Evolutionary conservation across 2,329 filamentous ascomycete genomes (phyloP).

Genomic region (Furcasterigmium furcatum): DNA sequence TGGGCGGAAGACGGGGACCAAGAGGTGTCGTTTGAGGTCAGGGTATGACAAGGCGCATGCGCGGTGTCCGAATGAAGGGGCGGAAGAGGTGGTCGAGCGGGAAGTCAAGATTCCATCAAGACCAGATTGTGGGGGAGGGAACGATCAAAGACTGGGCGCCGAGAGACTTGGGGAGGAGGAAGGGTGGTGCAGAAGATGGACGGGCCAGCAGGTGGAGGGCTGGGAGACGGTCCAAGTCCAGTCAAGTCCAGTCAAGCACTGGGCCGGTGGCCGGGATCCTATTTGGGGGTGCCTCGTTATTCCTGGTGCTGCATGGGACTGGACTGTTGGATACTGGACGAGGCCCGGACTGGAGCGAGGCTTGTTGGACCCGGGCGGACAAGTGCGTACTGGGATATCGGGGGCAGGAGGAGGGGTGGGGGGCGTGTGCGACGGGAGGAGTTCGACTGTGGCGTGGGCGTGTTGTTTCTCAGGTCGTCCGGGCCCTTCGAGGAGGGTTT

Average conservation of each 20-base stretch:
- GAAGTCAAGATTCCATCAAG: constrained; percentile 9
- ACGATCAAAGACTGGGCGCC: constrained; percentile 18
- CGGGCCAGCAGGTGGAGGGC: neutral
- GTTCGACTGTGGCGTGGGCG: constrained; percentile 1
- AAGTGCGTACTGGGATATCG: constrained; percentile 2
- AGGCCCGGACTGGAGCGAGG: no score
- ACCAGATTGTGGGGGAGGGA: constrained; percentile 12
- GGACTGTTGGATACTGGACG: no score
- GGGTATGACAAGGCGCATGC: neutral
- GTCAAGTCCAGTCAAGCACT: constrained; percentile 1
- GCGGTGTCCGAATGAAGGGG: constrained; percentile 1
- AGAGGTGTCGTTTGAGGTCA: neutral
- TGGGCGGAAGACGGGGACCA: no score
- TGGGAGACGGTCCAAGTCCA: neutral
- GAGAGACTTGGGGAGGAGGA: constrained; percentile 11
- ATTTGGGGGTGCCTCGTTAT: constrained; percentile 5
- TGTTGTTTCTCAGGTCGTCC: no score
- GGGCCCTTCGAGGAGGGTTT: no score
- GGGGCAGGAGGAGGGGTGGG: constrained; percentile 6
- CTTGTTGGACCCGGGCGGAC: no score
- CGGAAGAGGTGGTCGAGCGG: neutral
- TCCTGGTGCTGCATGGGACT: neutral
- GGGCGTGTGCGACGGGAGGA: constrained; percentile 2
- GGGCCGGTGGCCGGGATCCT: constrained; percentile 1
- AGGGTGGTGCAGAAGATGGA: constrained; percentile 1